Percentiles rank a stretch among this genome's conserved stretches.
Evolutionary conservation across 768 basidiomycete species (phyloP).

Genomic region (Coprinellus micaceus): DNA sequence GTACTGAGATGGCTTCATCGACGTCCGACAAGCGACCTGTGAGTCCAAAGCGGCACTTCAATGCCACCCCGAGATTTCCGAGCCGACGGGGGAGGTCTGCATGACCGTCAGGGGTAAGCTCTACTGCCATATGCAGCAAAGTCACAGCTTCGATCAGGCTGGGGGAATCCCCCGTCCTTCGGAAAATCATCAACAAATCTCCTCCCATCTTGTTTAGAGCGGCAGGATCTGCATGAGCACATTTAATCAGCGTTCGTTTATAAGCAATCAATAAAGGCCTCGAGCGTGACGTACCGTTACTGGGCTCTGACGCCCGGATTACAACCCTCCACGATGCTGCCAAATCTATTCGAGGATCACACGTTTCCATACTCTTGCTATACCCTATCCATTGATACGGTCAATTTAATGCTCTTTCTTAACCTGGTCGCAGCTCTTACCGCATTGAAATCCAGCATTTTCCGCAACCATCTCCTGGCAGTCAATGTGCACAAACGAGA

Average conservation of each 20-base stretch:
- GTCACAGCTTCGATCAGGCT: conserved; percentile 14
- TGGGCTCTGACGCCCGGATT: no score
- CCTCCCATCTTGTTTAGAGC: neutral
- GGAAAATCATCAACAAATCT: neutral
- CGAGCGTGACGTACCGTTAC: no score
- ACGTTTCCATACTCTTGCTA: neutral
- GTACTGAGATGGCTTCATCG: conserved; percentile 14
- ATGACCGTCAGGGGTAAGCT: conserved; percentile 17
- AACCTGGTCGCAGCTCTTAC: neutral
- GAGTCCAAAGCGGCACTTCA: conserved; percentile 16
- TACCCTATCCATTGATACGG: no score
- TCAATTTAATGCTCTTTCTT: neutral
- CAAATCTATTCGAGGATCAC: neutral
- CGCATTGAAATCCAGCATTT: neutral
- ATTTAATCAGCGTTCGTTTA: neutral
- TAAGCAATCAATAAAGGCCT: neutral
- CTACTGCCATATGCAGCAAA: conserved; percentile 17
- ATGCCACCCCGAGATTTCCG: conserved; percentile 13
- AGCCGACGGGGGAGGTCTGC: neutral
- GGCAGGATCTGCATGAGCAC: neutral
- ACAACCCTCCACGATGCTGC: neutral
- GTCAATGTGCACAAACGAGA: neutral
- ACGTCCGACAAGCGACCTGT: conserved; percentile 22
- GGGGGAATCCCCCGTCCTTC: neutral
- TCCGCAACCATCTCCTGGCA: neutral